Evolutionary conservation across 2,329 filamentous ascomycete species (phyloP).

Genomic region (Ophiocordyceps unilateralis): DNA sequence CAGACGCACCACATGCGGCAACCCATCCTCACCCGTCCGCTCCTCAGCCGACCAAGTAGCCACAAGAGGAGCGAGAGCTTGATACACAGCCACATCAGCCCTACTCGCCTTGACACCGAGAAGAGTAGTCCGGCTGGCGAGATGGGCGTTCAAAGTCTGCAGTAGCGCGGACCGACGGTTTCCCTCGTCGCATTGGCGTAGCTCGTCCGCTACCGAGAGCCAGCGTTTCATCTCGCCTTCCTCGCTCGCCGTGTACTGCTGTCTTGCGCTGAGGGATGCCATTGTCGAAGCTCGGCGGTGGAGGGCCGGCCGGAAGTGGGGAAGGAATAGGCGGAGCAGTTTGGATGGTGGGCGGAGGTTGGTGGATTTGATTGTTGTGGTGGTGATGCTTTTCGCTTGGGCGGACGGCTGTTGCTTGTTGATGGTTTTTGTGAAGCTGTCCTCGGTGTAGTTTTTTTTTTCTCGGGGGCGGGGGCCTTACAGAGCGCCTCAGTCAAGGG

Average conservation of each 20-base stretch:
- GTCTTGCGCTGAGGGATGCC: conserved; percentile 44
- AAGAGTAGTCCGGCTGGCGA: conserved; percentile 74
- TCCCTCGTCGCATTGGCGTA: conserved; percentile 34
- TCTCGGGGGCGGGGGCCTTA: too few species aligned
- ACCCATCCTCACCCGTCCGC: conserved; percentile 75
- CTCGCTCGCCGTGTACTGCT: conserved; percentile 61
- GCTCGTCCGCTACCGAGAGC: conserved; percentile 59
- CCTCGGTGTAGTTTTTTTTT: neutral
- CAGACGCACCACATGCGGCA: conserved; percentile 80
- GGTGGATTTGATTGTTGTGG: neutral
- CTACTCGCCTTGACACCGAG: conserved; percentile 79
- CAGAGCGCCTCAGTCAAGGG: too few species aligned
- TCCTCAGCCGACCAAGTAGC: conserved; percentile 69
- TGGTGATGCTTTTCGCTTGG: neutral
- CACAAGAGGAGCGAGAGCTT: conserved; percentile 58
- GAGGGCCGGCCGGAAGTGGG: conserved; percentile 13
- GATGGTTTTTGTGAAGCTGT: neutral
- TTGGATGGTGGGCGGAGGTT: neutral
- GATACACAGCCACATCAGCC: conserved; percentile 73
- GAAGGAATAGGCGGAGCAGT: conserved; percentile 17
- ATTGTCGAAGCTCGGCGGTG: conserved; percentile 27
- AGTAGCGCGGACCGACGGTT: conserved; percentile 46
- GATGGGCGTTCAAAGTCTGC: conserved; percentile 67
- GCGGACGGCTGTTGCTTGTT: too few species aligned
- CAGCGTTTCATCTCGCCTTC: conserved; percentile 80